A percentile compares a stretch with the other conserved stretches of the same genome.
phyloP scores from a whole-genome alignment of 176 grass and related monocot species.

The Oryza punctata region DNA sequence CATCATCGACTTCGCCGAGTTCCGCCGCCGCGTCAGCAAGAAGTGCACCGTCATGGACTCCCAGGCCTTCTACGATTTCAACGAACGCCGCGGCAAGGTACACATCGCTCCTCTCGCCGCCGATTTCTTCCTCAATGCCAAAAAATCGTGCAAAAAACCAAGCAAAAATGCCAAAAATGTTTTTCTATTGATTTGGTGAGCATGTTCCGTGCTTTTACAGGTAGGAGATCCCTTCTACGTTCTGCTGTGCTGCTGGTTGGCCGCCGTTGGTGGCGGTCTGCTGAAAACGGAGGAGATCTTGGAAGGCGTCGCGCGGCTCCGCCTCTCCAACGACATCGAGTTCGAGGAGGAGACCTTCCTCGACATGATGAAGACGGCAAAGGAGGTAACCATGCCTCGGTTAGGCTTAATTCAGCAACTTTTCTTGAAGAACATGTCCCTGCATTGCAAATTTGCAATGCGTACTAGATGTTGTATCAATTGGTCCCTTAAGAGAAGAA shows the following conservation, averaged over 20 bases:
- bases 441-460: not conserved
- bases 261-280: constrained; percentile 75
- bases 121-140: not conserved
- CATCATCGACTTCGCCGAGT: constrained; percentile 93
- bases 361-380: constrained; percentile 75
- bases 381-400: constrained; percentile 42
- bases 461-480: not conserved
- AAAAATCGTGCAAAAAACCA: not conserved
- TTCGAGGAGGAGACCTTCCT: constrained; percentile 97
- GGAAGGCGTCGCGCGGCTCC: constrained; percentile 91
- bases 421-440: not conserved
- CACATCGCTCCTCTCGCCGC: not conserved
- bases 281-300: constrained; percentile 94
- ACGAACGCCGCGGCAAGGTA: constrained; percentile 78
- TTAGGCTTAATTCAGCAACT: not conserved
- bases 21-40: constrained; percentile 83
- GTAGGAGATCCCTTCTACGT: constrained; percentile 86
- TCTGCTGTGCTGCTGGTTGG: constrained; percentile 89
- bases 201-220: constrained; percentile 20
- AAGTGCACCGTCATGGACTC: constrained; percentile 86
- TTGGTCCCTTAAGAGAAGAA: not conserved
- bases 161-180: not conserved
- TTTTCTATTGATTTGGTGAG: not conserved
- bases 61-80: constrained; percentile 85
- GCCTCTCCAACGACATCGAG: constrained; percentile 95